A percentile compares a stretch with the other conserved stretches of the same genome.
Evolutionary conservation across 257 asterid species (phyloP).

Genomic region (Solanum neorickii): DNA sequence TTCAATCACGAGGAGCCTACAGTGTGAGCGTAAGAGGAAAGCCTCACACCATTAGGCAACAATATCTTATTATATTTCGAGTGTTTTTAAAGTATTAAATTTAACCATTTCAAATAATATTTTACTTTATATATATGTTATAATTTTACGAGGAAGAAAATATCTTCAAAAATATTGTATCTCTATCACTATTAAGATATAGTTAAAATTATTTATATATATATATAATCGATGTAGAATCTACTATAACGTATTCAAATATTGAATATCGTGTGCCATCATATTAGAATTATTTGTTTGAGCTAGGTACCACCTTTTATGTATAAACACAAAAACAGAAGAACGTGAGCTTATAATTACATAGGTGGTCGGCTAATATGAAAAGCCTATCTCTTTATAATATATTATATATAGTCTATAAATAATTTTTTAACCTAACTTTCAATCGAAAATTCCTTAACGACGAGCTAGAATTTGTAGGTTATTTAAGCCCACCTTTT

Average conservation of each 20-base stretch:
- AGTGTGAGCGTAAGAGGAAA: background rate
- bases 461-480: background rate
- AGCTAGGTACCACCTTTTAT: background rate
- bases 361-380: background rate
- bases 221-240: rapidly evolving
- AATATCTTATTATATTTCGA: too few relatives aligned
- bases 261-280: background rate
- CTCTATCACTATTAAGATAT: too few relatives aligned
- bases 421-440: background rate
- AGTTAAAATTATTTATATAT: background rate
- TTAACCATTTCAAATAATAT: too few relatives aligned
- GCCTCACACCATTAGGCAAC: background rate
- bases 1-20: background rate
- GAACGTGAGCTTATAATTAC: background rate
- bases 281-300: background rate
- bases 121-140: too few relatives aligned
- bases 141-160: background rate
- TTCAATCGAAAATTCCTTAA: too few relatives aligned
- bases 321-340: background rate
- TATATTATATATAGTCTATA: background rate
- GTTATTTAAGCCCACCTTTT: background rate
- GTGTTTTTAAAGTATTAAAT: background rate
- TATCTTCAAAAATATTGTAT: too few relatives aligned
- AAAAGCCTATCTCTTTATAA: background rate
- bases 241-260: too few relatives aligned